These are phyloP conservation scores for Vishniacozyma victoriae DNA, from an alignment of 768 basidiomycete species.

Conservation along the genomic window DNA sequence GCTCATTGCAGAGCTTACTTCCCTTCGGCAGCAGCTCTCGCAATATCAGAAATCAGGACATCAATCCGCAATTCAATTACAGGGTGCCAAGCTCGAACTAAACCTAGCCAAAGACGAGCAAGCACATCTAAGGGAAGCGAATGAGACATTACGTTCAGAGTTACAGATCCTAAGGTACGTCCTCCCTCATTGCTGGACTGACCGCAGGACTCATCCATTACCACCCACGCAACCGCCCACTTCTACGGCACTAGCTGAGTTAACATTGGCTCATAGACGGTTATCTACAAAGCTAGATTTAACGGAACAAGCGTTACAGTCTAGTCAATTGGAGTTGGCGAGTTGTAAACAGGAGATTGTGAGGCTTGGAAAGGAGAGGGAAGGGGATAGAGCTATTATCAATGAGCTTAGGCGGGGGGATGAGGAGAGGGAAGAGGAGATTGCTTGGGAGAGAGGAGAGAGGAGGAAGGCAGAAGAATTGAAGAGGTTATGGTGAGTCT, in stretches of 20 bases:
- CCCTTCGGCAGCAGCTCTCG: slow-evolving; percentile 37
- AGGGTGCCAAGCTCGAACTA: slow-evolving; percentile 40
- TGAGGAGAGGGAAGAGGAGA: slow-evolving; percentile 37
- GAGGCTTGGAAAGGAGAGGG: slow-evolving; percentile 27
- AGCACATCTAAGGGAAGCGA: slow-evolving; percentile 1
- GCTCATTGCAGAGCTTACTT: slow-evolving; percentile 40
- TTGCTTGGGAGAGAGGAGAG: slow-evolving; percentile 39
- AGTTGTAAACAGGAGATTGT: slow-evolving; percentile 22
- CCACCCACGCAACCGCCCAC: slow-evolving; percentile 21
- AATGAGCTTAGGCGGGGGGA: slow-evolving; percentile 29
- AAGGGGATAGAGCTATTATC: slow-evolving; percentile 24
- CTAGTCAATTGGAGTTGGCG: slow-evolving; percentile 18
- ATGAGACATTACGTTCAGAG: slow-evolving; percentile 5
- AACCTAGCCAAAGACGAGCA: slow-evolving; percentile 18
- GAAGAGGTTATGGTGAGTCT: slow-evolving; percentile 41
- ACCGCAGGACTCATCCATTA: slow-evolving; percentile 8
- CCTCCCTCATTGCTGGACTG: background rate
- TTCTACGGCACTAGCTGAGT: slow-evolving; percentile 39
- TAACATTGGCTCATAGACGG: slow-evolving; percentile 45
- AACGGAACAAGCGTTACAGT: slow-evolving; percentile 26
- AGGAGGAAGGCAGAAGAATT: slow-evolving; percentile 36
- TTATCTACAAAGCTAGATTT: slow-evolving; percentile 42
- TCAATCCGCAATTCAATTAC: slow-evolving; percentile 41
- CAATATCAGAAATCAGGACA: slow-evolving; percentile 44
- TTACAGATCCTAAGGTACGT: slow-evolving; percentile 28